phyloP scores from a whole-genome alignment of 2,329 filamentous ascomycete species.

The Penicillium sp. region DNA sequence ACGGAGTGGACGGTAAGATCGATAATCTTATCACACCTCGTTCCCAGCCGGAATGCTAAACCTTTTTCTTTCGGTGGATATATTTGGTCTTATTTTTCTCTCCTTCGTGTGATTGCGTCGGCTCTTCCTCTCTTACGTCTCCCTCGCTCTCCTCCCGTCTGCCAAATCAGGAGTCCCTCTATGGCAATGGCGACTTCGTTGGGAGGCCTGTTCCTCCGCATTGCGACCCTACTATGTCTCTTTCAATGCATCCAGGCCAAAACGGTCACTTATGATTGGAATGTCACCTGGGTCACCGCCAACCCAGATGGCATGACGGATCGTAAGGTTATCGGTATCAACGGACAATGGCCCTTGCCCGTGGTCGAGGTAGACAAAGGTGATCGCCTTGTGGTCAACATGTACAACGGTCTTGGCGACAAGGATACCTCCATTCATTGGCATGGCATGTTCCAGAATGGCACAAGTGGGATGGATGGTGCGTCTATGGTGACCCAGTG shows the following conservation, averaged over 20 bases:
- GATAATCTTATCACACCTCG: conserved; percentile 23
- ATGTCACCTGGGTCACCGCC: conserved; percentile 59
- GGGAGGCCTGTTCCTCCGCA: conserved; percentile 8
- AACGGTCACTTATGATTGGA: conserved; percentile 52
- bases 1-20: conserved; percentile 14
- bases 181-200: conserved; percentile 17
- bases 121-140: background rate
- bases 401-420: conserved; percentile 70
- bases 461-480: conserved; percentile 76
- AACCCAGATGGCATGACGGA: conserved; percentile 59
- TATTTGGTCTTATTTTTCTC: background rate
- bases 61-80: background rate
- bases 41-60: conserved; percentile 1
- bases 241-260: conserved; percentile 21
- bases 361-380: conserved; percentile 74
- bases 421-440: conserved; percentile 71
- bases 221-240: conserved; percentile 11
- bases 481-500: conserved; percentile 70
- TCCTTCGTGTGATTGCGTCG: background rate
- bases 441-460: conserved; percentile 78
- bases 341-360: conserved; percentile 75
- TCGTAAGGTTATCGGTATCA: conserved; percentile 69
- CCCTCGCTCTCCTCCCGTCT: background rate
- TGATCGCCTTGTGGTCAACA: conserved; percentile 70
- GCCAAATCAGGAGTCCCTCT: background rate